These are phyloP conservation scores for Saraca asoca DNA, from an alignment of 331 rosid species.

Conservation along the genomic window DNA sequence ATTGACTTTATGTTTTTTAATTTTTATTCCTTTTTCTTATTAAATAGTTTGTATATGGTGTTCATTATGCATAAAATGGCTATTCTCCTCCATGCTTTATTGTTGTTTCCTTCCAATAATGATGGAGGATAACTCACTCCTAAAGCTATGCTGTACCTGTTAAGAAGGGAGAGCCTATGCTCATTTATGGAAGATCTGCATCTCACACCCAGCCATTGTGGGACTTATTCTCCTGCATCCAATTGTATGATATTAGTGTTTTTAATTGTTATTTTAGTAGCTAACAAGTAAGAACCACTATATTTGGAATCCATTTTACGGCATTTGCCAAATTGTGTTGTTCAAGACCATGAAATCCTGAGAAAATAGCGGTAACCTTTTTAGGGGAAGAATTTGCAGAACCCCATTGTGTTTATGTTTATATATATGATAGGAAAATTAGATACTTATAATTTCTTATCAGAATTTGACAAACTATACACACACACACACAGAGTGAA, in stretches of 20 bases:
- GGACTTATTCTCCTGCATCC: not conserved
- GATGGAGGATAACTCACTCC: no score
- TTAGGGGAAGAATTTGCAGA: not conserved
- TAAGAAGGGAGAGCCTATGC: no score
- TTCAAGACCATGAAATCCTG: not conserved
- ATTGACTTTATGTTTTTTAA: conserved; percentile 2
- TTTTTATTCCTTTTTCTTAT: not conserved
- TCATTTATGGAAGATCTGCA: no score
- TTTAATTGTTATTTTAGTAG: not conserved
- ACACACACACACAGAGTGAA: no score
- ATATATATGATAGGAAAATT: no score
- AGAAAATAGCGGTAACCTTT: conserved; percentile 2
- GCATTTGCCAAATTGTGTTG: not conserved
- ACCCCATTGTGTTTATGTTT: not conserved
- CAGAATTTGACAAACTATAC: no score
- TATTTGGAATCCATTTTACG: conserved; percentile 14
- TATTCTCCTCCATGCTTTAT: not conserved
- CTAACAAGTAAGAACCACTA: not conserved
- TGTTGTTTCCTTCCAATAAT: conserved; percentile 2
- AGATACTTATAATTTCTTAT: no score
- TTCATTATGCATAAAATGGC: not conserved
- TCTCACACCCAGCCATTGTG: no score
- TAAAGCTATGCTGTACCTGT: no score
- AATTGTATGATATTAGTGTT: not conserved
- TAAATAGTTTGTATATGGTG: not conserved